Evolutionary conservation across 2,329 filamentous ascomycete species (phyloP).

Genomic region (Aspergillus brunneoviolaceus): DNA sequence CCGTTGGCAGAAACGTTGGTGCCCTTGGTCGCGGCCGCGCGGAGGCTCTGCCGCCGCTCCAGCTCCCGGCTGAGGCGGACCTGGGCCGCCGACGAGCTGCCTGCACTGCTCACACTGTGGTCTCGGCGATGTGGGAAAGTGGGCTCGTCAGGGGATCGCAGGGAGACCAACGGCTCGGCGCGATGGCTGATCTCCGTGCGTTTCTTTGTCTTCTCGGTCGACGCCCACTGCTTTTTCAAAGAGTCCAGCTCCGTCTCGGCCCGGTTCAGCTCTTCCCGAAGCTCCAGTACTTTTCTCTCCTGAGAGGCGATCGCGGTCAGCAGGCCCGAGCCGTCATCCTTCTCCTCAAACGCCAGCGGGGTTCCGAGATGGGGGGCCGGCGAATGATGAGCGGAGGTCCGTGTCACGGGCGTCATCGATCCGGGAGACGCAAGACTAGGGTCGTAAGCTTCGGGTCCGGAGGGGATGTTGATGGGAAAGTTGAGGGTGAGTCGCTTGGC

Average conservation of each 20-base stretch:
- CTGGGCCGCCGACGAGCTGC: conserved; percentile 28
- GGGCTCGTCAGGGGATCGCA: conserved; percentile 43
- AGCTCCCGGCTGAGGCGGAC: conserved; percentile 57
- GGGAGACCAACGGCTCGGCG: conserved; percentile 58
- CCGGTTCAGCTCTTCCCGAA: conserved; percentile 82
- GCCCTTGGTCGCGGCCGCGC: conserved; percentile 46
- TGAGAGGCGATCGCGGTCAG: conserved; percentile 89
- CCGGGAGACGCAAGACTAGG: conserved; percentile 29
- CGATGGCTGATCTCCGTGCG: conserved; percentile 63
- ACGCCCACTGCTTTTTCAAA: conserved; percentile 81
- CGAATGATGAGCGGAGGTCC: conserved; percentile 34
- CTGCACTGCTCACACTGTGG: conserved; percentile 28
- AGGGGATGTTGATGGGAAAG: conserved; percentile 46
- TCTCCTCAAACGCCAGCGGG: conserved; percentile 30
- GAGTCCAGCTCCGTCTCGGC: conserved; percentile 74
- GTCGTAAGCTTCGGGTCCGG: conserved; percentile 22
- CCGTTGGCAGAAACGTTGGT: conserved; percentile 38
- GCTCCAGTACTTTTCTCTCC: conserved; percentile 84
- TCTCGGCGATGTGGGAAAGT: conserved; percentile 23
- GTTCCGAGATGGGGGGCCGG: conserved; percentile 28
- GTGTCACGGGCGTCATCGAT: conserved; percentile 34
- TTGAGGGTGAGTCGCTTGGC: conserved; percentile 48
- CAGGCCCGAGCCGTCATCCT: conserved; percentile 63
- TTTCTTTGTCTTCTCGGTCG: conserved; percentile 74
- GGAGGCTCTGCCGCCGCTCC: conserved; percentile 69